These are phyloP conservation scores for Amanita molliuscula DNA, from an alignment of 768 basidiomycete species.

Conservation along the genomic window DNA sequence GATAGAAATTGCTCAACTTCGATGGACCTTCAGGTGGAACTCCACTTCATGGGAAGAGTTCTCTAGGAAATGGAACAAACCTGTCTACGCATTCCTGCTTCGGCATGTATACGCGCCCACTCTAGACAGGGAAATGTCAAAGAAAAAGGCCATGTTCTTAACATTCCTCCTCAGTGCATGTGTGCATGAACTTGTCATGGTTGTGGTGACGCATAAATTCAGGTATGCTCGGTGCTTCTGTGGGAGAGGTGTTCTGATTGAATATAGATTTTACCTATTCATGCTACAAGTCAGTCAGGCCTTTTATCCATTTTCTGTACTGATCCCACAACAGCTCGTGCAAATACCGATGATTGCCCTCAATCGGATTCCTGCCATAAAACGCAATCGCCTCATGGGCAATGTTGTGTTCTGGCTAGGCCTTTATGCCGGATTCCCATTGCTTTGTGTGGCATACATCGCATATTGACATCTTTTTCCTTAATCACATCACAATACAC, in stretches of 20 bases:
- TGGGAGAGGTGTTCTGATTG: not conserved
- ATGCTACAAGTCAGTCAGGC: slow-evolving; percentile 43
- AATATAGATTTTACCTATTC: slow-evolving; percentile 74
- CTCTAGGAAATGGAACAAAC: slow-evolving; percentile 97
- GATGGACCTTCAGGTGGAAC: slow-evolving; percentile 61
- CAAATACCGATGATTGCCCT: slow-evolving; percentile 89
- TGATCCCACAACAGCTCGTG: slow-evolving; percentile 42
- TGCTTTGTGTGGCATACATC: slow-evolving; percentile 70
- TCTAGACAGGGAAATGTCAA: slow-evolving; percentile 62
- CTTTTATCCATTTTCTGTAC: not conserved
- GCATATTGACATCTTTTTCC: slow-evolving; percentile 20
- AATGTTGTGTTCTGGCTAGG: slow-evolving; percentile 93
- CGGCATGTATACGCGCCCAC: slow-evolving; percentile 93
- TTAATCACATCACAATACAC: not conserved
- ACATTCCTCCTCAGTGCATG: slow-evolving; percentile 89
- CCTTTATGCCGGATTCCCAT: slow-evolving; percentile 84
- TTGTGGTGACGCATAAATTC: slow-evolving; percentile 87
- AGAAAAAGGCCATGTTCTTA: slow-evolving; percentile 75
- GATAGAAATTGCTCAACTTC: not conserved
- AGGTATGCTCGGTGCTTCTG: slow-evolving; percentile 35
- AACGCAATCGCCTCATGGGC: slow-evolving; percentile 71
- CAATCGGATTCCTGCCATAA: slow-evolving; percentile 67
- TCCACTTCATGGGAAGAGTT: slow-evolving; percentile 96
- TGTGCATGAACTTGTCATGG: slow-evolving; percentile 95
- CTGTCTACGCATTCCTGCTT: slow-evolving; percentile 87